Evolutionary conservation across 139 green algal species (phyloP).

Genomic region (Raphidocelis subcapitata): DNA sequence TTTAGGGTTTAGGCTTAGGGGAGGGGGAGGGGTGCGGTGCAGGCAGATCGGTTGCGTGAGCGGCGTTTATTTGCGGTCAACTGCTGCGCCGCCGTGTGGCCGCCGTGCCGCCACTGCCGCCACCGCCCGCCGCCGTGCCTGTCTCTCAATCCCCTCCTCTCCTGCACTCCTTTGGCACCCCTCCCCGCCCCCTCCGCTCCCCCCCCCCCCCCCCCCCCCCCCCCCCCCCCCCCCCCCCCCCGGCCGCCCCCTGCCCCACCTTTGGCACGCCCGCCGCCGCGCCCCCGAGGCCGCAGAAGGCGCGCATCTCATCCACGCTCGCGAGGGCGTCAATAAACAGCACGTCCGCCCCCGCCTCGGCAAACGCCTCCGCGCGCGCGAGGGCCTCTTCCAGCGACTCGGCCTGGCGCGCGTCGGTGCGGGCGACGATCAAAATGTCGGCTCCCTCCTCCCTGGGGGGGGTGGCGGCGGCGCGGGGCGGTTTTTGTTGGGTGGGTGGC

Average conservation of each 20-base stretch:
- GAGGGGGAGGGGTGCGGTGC: neutral
- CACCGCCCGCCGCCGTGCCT: no score
- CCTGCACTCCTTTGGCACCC: no score
- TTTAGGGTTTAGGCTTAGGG: neutral
- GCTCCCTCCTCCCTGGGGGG: constrained; percentile 68
- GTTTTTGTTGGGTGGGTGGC: no score
- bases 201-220: no score
- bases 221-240: neutral
- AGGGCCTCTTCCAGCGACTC: constrained; percentile 79
- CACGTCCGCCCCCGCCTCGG: constrained; percentile 88
- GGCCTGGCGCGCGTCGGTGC: constrained; percentile 81
- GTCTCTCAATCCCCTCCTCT: no score
- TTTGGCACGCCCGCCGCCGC: constrained; percentile 48
- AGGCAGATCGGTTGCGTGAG: no score
- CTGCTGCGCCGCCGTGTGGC: no score
- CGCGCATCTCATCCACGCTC: constrained; percentile 80
- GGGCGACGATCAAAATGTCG: constrained; percentile 91
- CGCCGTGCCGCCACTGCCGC: no score
- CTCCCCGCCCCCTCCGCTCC: no score
- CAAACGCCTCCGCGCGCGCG: constrained; percentile 78
- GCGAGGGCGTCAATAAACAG: constrained; percentile 96
- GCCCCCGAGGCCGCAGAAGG: constrained; percentile 53
- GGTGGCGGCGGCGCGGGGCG: neutral
- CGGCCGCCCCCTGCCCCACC: constrained; percentile 17
- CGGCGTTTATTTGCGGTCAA: no score